Evolutionary conservation across 495 filamentous ascomycete genomes (phyloP).

Genomic region (Cudoniella acicularis): DNA sequence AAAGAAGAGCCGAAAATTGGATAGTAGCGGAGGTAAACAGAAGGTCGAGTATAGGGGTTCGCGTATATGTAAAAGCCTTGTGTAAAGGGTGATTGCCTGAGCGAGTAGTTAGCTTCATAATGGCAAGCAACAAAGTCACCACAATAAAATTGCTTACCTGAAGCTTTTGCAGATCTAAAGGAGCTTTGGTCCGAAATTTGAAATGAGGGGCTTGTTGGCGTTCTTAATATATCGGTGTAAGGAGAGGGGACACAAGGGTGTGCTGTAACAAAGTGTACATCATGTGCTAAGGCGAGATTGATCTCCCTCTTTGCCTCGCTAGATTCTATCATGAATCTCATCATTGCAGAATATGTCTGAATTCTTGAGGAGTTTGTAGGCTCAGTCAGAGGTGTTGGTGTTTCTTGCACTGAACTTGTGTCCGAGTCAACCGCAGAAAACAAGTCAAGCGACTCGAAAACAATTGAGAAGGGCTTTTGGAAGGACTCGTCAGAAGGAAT

Average conservation of each 20-base stretch:
- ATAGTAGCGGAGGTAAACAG: conserved; percentile 26
- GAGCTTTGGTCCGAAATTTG: conserved; percentile 4
- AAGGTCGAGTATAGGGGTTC: conserved; percentile 40
- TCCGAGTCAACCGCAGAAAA: conserved; percentile 31
- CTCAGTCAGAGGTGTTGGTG: conserved; percentile 14
- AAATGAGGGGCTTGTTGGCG: conserved; percentile 37
- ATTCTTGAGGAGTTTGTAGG: conserved; percentile 33
- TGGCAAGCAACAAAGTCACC: not conserved
- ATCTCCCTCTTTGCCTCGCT: conserved; percentile 39
- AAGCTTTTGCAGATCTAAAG: not conserved
- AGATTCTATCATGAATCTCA: conserved; percentile 47
- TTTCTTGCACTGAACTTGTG: conserved; percentile 33
- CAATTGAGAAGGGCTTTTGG: conserved; percentile 36
- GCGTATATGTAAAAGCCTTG: conserved; percentile 53
- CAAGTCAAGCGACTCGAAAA: conserved; percentile 41
- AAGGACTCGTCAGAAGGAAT: conserved; percentile 46
- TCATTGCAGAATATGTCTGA: conserved; percentile 45
- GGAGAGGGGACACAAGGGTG: conserved; percentile 60
- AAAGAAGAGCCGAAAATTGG: conserved; percentile 14
- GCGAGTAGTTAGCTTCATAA: conserved; percentile 16
- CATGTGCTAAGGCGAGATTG: conserved; percentile 45
- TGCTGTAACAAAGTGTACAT: conserved; percentile 63
- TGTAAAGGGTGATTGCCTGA: conserved; percentile 60
- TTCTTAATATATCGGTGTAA: conserved; percentile 44
- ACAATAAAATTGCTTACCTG: not conserved